These are phyloP conservation scores for Debaryomyces singareniensis DNA, from an alignment of 1,139 yeast genomes.

Conservation along the genomic window DNA sequence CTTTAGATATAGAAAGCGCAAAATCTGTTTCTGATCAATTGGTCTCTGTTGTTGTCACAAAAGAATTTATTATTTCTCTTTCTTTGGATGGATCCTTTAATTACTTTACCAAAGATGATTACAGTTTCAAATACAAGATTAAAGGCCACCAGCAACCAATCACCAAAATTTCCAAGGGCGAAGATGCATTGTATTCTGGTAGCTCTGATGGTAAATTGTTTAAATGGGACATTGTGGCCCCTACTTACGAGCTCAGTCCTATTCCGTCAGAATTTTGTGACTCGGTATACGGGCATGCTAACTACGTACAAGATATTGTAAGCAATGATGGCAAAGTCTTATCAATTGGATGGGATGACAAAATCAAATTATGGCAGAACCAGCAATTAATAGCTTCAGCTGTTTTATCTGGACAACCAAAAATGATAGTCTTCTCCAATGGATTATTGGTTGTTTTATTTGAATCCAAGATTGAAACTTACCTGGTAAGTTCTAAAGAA, in stretches of 20 bases:
- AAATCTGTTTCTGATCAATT: slow-evolving; percentile 57
- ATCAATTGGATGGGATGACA: slow-evolving; percentile 87
- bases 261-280: slow-evolving; percentile 18
- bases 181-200: slow-evolving; percentile 48
- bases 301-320: slow-evolving; percentile 47
- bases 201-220: slow-evolving; percentile 76
- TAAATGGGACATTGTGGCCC: slow-evolving; percentile 44
- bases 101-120: slow-evolving; percentile 39
- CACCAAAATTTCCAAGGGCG: slow-evolving; percentile 36
- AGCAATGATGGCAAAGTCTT: slow-evolving; percentile 20
- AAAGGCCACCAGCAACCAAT: slow-evolving; percentile 81
- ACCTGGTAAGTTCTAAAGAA: slow-evolving; percentile 13
- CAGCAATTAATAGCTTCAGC: slow-evolving; percentile 19
- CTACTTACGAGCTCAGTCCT: slow-evolving; percentile 21
- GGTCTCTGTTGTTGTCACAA: slow-evolving; percentile 71
- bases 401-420: slow-evolving; percentile 58
- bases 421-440: slow-evolving; percentile 18
- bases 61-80: slow-evolving; percentile 55
- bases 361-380: slow-evolving; percentile 43
- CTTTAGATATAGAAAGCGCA: slow-evolving; percentile 35
- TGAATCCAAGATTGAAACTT: slow-evolving; percentile 39
- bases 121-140: slow-evolving; percentile 39
- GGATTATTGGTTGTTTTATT: slow-evolving; percentile 37
- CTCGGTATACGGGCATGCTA: slow-evolving; percentile 42
- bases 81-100: slow-evolving; percentile 69